Evolutionary conservation across 441 rosid genomes (phyloP), one percentile per base, ranked within the genome.

Genomic region (Erodium trifolium): DNA sequence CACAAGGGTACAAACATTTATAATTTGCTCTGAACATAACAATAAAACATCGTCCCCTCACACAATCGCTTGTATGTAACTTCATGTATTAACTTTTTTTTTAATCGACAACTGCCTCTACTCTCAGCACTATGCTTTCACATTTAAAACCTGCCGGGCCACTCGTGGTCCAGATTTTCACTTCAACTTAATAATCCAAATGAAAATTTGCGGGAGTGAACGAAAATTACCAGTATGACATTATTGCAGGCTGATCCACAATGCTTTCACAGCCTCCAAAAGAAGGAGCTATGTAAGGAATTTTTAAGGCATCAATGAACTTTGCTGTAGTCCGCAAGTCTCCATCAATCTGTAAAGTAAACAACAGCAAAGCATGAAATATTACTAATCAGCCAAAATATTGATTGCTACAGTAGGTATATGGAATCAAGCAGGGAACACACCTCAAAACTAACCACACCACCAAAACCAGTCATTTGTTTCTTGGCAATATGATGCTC

Each of bases 391-490:
- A 9, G 8, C 23, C 29, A 57, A 57, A 18, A 57, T 17, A 57
- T 18, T 34, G 29, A 7, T 18, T 57, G 63, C 4, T 19, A 9
- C 31, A 6, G 3, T 1, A 2, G 53, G 10, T 2, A 59, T 59
- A 59, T 59, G 31, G 31, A 18, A 59, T 59, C 63, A 59, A 18
- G 3, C 63, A 59, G 31, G 18, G 31, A 10, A 18, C 63, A 19
- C 73, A 86, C 99, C 99, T 94, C 99, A 78, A 94, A 92, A 82
- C 98, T 94, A 76, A 94, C 94, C 53, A 94, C 98, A 76, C 99
- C 99, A 67, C 98, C 98, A 80, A 82, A 94, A 76, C 99, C 99
- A 64, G 88, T 88, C 99, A 94, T 94, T 79, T 94, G 99, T 78
- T 72, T 74, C 82, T 90, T 88, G 76, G 99, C 96, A 68, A 94